A percentile compares a stretch with the other conserved stretches of the same genome.
Evolutionary conservation across 148 eudicot genomes (phyloP).

Genomic region (Mesembryanthemum crystallinum): DNA sequence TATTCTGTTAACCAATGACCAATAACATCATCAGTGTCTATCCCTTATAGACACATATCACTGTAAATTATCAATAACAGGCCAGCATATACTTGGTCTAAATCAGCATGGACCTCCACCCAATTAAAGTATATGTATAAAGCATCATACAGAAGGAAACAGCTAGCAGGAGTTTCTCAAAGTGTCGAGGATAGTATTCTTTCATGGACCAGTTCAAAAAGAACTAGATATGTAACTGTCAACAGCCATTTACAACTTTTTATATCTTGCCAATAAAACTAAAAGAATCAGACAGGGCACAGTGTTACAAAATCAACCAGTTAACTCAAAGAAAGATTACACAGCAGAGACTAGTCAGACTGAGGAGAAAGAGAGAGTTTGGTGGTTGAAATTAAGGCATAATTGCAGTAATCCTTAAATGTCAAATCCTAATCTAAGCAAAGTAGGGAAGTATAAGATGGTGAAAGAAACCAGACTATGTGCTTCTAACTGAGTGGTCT

Average conservation of each 20-base stretch:
- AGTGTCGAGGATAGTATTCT: not conserved
- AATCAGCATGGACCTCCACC: not conserved
- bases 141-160: conserved; percentile 19
- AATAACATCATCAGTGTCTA: conserved; percentile 14
- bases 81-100: conserved; percentile 21
- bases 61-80: conserved; percentile 9
- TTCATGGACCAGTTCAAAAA: conserved; percentile 21
- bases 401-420: not conserved
- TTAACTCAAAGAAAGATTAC: not conserved
- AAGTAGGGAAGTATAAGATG: too few species aligned
- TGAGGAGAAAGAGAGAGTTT: not conserved
- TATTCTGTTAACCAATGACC: conserved; percentile 46
- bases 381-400: not conserved
- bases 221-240: conserved; percentile 20
- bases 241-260: conserved; percentile 8
- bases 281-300: not conserved
- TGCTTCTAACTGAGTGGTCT: not conserved
- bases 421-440: not conserved
- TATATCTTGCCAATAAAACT: not conserved
- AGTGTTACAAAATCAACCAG: conserved; percentile 4
- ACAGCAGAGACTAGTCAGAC: not conserved
- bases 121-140: not conserved
- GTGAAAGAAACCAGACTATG: not conserved
- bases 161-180: conserved; percentile 13
- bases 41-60: conserved; percentile 1